These are phyloP conservation scores for Allomyces javanicus DNA, from an alignment of 192 early-diverging fungal species.

Conservation along the genomic window DNA sequence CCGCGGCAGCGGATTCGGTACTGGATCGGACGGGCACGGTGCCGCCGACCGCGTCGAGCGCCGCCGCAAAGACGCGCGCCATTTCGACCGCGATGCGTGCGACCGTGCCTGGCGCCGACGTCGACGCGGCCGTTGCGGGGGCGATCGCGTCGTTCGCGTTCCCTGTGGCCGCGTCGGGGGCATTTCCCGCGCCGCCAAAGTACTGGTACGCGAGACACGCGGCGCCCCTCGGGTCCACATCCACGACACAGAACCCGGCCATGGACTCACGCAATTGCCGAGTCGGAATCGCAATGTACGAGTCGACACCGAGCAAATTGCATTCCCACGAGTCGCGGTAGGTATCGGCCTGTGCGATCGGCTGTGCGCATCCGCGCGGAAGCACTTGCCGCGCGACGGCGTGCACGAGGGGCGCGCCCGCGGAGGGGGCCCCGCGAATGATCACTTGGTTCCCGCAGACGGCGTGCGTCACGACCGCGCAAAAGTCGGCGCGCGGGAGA, in stretches of 20 bases:
- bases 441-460: background rate
- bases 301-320: background rate
- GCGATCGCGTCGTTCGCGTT: background rate
- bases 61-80: too few relatives aligned
- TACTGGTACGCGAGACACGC: background rate
- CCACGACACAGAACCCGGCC: background rate
- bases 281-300: background rate
- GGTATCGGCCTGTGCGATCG: background rate
- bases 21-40: too few relatives aligned
- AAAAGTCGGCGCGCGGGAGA: background rate
- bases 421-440: background rate
- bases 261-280: background rate
- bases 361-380: background rate
- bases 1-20: too few relatives aligned
- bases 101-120: background rate
- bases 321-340: slow-evolving; percentile 1
- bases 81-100: background rate
- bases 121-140: background rate
- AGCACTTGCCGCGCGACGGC: background rate
- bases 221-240: background rate
- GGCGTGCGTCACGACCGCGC: background rate
- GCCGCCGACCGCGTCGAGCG: too few relatives aligned
- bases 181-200: background rate
- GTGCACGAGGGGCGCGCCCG: background rate
- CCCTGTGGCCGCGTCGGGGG: background rate